Percentiles rank a stretch among this genome's conserved stretches.
These are phyloP conservation scores for Leucosporidium yakuticum DNA, from an alignment of 768 basidiomycete species.

Conservation along the genomic window DNA sequence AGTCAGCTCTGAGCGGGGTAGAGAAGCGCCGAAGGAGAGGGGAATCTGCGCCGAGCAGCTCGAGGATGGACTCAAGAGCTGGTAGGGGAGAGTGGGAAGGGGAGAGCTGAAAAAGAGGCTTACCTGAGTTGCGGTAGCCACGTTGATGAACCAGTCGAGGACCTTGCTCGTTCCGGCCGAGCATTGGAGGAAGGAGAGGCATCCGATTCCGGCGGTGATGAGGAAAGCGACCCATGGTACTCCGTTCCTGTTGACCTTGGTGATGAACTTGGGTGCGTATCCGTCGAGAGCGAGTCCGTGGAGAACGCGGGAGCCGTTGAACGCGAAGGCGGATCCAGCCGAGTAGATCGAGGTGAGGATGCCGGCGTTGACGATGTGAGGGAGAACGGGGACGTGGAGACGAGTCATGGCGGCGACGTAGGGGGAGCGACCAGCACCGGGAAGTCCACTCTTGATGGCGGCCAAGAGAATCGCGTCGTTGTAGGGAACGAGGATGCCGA, in stretches of 20 bases:
- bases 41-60: background rate
- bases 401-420: constrained; percentile 71
- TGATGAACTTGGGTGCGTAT: background rate
- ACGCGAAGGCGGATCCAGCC: constrained; percentile 41
- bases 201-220: background rate
- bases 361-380: constrained; percentile 27
- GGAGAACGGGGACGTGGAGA: constrained; percentile 29
- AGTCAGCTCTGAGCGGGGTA: background rate
- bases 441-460: background rate
- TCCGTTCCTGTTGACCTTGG: background rate
- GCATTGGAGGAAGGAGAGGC: constrained; percentile 1
- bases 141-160: constrained; percentile 57
- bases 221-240: background rate
- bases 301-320: constrained; percentile 39
- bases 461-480: constrained; percentile 49
- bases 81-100: constrained; percentile 28
- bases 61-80: background rate
- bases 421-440: constrained; percentile 40
- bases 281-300: background rate
- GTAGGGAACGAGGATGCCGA: constrained; percentile 77
- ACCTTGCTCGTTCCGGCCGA: constrained; percentile 11
- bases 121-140: background rate
- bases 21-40: too few relatives aligned
- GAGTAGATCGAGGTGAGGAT: constrained; percentile 29
- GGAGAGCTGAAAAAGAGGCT: constrained; percentile 39